phyloP scores from a whole-genome alignment of 768 basidiomycete species.

The Lentinula detonsa region DNA sequence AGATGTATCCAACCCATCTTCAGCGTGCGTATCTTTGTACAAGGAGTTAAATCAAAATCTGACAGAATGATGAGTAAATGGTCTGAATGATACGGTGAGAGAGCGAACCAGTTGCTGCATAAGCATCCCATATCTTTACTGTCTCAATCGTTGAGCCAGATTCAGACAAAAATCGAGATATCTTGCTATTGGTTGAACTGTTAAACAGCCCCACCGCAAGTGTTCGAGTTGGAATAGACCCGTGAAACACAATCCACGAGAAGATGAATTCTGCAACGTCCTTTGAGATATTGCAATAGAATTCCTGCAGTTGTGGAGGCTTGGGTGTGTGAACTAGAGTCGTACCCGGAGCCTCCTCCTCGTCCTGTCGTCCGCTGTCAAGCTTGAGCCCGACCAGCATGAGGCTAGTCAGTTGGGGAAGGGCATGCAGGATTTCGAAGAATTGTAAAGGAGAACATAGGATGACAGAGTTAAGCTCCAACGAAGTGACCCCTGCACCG shows the following conservation, averaged over 20 bases:
- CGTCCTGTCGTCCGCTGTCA: neutral
- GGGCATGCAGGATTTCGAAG: neutral
- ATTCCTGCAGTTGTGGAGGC: neutral
- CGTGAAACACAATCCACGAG: neutral
- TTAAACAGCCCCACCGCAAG: neutral
- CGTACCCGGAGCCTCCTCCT: neutral
- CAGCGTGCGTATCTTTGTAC: neutral
- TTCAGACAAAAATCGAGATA: neutral
- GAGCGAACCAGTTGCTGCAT: neutral
- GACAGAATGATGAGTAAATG: neutral
- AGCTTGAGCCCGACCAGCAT: neutral
- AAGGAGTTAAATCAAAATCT: slow-evolving; percentile 4
- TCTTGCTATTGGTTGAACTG: neutral
- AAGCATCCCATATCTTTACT: slow-evolving; percentile 3
- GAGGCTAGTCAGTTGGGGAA: neutral
- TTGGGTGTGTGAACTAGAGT: neutral
- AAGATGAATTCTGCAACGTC: neutral
- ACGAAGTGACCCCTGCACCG: neutral
- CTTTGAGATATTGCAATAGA: slow-evolving; percentile 1
- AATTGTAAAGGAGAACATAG: neutral
- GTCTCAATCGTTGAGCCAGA: neutral
- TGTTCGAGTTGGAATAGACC: neutral
- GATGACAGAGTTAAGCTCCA: slow-evolving; percentile 3
- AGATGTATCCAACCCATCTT: slow-evolving; percentile 1
- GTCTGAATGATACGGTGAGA: neutral